phyloP scores from a whole-genome alignment of 1,139 yeast species.

The Sugiyamaella sp. region DNA sequence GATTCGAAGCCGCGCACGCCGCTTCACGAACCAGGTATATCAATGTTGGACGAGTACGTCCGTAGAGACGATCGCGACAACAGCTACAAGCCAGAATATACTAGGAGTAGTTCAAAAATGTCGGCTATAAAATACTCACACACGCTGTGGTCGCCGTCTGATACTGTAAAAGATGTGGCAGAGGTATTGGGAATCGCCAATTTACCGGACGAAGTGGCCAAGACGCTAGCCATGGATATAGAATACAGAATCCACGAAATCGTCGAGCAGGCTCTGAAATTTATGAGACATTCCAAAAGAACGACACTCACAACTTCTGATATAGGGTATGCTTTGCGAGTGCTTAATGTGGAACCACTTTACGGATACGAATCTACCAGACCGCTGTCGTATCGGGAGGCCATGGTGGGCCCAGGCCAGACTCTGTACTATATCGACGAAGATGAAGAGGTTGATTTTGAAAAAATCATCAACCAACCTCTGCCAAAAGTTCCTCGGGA shows the following conservation, averaged over 20 bases:
- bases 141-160: constrained; percentile 96
- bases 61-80: no score
- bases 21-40: background rate
- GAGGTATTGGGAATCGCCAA: constrained; percentile 81
- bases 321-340: constrained; percentile 77
- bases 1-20: background rate
- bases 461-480: constrained; percentile 89
- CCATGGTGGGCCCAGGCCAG: constrained; percentile 90
- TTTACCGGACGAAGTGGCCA: constrained; percentile 89
- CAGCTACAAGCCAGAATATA: no score
- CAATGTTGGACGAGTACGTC: no score
- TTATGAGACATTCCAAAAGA: constrained; percentile 92
- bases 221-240: constrained; percentile 96
- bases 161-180: constrained; percentile 95
- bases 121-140: constrained; percentile 63
- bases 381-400: constrained; percentile 74
- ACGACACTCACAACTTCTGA: constrained; percentile 81
- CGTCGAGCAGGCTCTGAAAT: constrained; percentile 90
- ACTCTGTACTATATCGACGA: constrained; percentile 89
- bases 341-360: constrained; percentile 76
- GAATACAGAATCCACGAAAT: constrained; percentile 96
- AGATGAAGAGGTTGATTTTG: constrained; percentile 90
- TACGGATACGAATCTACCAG: constrained; percentile 51
- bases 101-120: background rate
- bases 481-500: constrained; percentile 93